These are phyloP conservation scores for Mortierella sp. DNA, from an alignment of 371 early-diverging fungal genomes.

Conservation along the genomic window DNA sequence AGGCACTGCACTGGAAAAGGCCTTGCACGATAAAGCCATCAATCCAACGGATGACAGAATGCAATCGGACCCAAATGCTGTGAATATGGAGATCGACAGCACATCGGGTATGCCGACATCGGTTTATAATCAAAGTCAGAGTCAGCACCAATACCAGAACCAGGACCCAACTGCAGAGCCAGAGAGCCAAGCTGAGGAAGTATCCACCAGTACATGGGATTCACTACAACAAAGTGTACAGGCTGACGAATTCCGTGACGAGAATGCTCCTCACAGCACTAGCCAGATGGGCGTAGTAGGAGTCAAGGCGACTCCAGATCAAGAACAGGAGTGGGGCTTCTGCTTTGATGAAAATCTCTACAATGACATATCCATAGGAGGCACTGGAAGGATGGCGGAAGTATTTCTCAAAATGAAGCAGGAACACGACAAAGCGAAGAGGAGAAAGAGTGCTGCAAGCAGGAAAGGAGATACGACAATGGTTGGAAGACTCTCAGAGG, in stretches of 20 bases:
- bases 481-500: no score
- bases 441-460: no score
- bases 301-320: not conserved
- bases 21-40: no score
- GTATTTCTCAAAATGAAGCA: not conserved
- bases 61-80: no score
- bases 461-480: slow-evolving; percentile 3
- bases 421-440: not conserved
- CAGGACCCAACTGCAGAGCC: no score
- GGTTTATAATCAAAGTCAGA: no score
- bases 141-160: no score
- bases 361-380: slow-evolving; percentile 11
- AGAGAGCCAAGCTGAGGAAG: no score
- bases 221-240: not conserved
- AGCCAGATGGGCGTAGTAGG: not conserved
- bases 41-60: no score
- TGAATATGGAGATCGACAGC: no score
- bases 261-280: not conserved
- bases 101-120: not conserved
- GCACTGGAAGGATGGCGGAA: slow-evolving; percentile 1
- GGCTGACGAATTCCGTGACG: not conserved
- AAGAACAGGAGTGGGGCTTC: not conserved
- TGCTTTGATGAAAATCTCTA: slow-evolving; percentile 19
- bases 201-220: not conserved
- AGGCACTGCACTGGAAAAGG: no score